Base-by-base conservation (phyloP, 1,284 basidiomycete species). In the Termitomyces sp. region DNA sequence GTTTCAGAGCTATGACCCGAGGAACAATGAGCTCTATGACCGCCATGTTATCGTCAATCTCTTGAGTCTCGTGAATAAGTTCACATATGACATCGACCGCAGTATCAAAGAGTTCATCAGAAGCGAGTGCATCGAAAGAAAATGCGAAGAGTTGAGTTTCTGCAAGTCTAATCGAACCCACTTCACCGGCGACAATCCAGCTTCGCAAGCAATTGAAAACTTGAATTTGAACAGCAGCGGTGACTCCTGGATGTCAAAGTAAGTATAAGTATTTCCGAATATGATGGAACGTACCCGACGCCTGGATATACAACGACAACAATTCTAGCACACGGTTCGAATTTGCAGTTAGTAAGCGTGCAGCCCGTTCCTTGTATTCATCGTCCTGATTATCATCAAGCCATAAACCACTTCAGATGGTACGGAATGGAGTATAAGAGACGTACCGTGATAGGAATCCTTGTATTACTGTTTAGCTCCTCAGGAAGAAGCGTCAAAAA, bases 61-160 rank as follows among this genome's bases (percentile, higher is more conserved):
- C 97, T 71, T 98, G 96, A 0, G 97, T 99, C 70, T 99, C 97
- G 70, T 98, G 94, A 57, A 99, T 95, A 61, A 98, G 74, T 67
- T 98, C 94, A 71, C 93, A 96, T 52, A 98, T 79, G 42, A 92
- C 87, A 62, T 98, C 92, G 40, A 96, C 92, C 0, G 94, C 94
- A 1, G 88, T 72, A 66, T 99, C 97, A 67, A 99, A 99, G 9
- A 99, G 80, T 46, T 84, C 80, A 30, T 97, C 92, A 1, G 89
- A 88, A 9, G 79, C 79, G 19, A 99, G 79, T 2, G 94, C 90
- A 57, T 91, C 84, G 67, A 98, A 97, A 13, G 88, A 81, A 64
- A 86, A 88, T 9, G 78, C 72, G 65, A 98, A 90, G n/a, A 99
- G 79, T 2, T 94, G 90, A 0, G 89, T 90, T 51, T 86, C 79